These are phyloP conservation scores for Hyphopichia wangnamkhiaoensis DNA, from an alignment of 1,139 yeast genomes.

Conservation along the genomic window DNA sequence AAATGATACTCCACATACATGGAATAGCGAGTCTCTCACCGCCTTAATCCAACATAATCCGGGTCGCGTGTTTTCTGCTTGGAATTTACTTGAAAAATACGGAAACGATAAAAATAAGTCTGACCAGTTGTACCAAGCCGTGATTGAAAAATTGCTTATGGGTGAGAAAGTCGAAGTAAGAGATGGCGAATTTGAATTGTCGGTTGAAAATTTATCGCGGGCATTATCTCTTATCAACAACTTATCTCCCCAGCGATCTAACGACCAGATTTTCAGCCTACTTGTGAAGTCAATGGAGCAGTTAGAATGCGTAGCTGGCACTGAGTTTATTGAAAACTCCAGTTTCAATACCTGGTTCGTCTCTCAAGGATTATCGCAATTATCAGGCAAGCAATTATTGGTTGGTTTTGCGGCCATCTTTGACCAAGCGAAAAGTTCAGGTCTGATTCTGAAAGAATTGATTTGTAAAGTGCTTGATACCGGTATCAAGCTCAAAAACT, in stretches of 20 bases:
- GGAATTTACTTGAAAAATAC: constrained; percentile 35
- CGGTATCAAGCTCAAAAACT: not conserved
- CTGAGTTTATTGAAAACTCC: not conserved
- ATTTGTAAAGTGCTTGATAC: constrained; percentile 2
- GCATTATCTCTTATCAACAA: constrained; percentile 4
- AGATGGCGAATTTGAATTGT: constrained; percentile 8
- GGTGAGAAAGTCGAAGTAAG: constrained; percentile 21
- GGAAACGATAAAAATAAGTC: constrained; percentile 7
- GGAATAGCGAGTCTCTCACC: constrained; percentile 19
- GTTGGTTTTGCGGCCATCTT: not conserved
- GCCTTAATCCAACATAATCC: constrained; percentile 37
- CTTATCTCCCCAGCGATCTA: not conserved
- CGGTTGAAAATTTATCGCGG: constrained; percentile 9
- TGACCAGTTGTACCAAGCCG: constrained; percentile 15
- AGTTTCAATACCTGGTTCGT: not conserved
- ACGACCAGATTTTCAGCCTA: not conserved
- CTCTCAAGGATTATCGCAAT: constrained; percentile 7
- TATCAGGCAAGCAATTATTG: constrained; percentile 9
- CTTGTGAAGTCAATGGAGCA: constrained; percentile 2
- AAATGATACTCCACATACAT: constrained; percentile 11
- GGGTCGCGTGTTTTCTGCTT: constrained; percentile 38
- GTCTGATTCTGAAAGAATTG: constrained; percentile 2
- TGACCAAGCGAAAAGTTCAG: too few relatives aligned
- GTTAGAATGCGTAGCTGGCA: not conserved
- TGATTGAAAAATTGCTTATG: constrained; percentile 21